Evolutionary conservation across 2,329 filamentous ascomycete genomes (phyloP), one percentile per base, ranked within the genome.

Genomic region (Aspergillus novoparasiticus): DNA sequence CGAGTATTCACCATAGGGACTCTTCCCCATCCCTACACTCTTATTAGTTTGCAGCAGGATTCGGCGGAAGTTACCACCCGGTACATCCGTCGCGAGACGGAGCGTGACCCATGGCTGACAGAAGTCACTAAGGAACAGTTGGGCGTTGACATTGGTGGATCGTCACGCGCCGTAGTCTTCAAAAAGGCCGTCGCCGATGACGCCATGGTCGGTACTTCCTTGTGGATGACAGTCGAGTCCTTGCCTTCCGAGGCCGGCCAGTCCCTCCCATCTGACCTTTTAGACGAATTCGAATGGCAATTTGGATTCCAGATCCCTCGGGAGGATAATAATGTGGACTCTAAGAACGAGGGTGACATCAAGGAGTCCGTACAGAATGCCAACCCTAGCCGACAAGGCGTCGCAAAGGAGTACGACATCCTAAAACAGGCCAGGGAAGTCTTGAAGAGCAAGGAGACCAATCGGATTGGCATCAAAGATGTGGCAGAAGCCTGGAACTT

Each of bases 21-120:
- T 0, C 90, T 98, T 14, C 94, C 94, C 0, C 95, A 99, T 75
- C 95, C 95, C 0, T 96, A 93, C 81, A 97, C 94, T 1, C 83
- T 93, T 48, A 86, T 89, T 59, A 86, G 88, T 14, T 82, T 98
- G 21, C 84, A 87, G 63, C 84, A 87, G 62, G 80, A 82, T 58
- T 80, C 86, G 46, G 83, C 87, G 2, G 80, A 84, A 1, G 81
- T 92, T 56, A 89, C 89, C 55, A 79, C 89, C 1, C 77, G 82
- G 9, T 90, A 87, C 81, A 86, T 94, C 65, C 86, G 90, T 53
- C 84, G 89, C 62, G 81, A 90, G 60, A 89, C 90, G 0, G 79
- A 84, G 34, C 91, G 94, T 30, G 93, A 99, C 75, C 80, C 85
- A 2, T 99, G 94, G 93, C 82, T 97, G 61, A 81, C 82, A 11